Percentiles rank a stretch among this genome's conserved stretches.
phyloP scores from a whole-genome alignment of 192 early-diverging fungal genomes.

The Backusella circina region DNA sequence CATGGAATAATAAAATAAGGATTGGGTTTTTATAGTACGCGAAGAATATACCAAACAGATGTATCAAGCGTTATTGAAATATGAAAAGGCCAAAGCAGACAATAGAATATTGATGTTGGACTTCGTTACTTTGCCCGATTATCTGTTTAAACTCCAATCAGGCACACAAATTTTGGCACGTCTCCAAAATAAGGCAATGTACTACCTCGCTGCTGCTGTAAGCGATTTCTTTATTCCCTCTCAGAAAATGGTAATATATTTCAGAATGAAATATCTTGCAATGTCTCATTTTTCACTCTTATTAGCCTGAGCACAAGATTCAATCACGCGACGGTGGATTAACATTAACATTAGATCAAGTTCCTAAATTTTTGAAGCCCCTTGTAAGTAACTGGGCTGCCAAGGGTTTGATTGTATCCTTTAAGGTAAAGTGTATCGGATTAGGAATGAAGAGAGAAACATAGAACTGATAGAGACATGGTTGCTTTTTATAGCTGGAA shows the following conservation, averaged over 20 bases:
- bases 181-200: conserved; percentile 75
- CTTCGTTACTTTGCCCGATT: conserved; percentile 91
- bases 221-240: conserved; percentile 97
- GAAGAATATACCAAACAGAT: conserved; percentile 67
- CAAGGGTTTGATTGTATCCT: conserved; percentile 91
- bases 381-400: conserved; percentile 92
- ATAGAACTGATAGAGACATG: background rate
- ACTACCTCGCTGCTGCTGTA: conserved; percentile 97
- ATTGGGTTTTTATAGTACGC: conserved; percentile 47
- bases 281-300: background rate
- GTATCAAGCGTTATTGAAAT: conserved; percentile 46
- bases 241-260: conserved; percentile 71
- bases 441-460: background rate
- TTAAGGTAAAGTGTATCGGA: conserved; percentile 65
- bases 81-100: conserved; percentile 50
- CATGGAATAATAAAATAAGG: background rate
- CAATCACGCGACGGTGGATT: conserved; percentile 88
- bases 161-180: conserved; percentile 65
- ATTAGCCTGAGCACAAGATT: conserved; percentile 91
- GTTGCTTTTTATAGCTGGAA: conserved; percentile 57
- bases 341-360: conserved; percentile 88
- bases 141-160: conserved; percentile 84
- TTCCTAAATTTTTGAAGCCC: conserved; percentile 94
- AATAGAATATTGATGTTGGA: conserved; percentile 72
- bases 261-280: background rate